These are phyloP conservation scores for Lactuca sativa DNA, from an alignment of 129 eudicot species.

Conservation along the genomic window DNA sequence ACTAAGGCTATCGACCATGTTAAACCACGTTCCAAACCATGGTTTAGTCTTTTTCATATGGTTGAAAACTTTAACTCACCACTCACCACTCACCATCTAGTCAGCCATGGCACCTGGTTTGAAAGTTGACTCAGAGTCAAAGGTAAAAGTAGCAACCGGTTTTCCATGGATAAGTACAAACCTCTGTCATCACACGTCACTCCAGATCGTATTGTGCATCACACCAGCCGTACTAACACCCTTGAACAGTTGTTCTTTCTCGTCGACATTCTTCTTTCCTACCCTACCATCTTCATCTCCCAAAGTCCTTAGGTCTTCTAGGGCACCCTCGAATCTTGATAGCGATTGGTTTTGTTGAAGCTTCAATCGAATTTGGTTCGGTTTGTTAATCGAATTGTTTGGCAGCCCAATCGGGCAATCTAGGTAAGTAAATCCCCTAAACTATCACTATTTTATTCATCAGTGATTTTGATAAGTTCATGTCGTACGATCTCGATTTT, in stretches of 20 bases:
- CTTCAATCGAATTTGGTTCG: constrained; percentile 11
- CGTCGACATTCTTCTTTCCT: constrained; percentile 3
- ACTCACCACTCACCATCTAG: not conserved
- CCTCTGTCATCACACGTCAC: constrained; percentile 19
- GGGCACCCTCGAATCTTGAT: not conserved
- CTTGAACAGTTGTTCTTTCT: not conserved
- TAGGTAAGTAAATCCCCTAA: constrained; percentile 11
- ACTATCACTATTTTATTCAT: not conserved
- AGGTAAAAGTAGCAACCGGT: not conserved
- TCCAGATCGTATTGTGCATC: not conserved
- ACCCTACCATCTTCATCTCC: not conserved
- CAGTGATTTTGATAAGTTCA: not conserved
- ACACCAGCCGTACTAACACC: constrained; percentile 2
- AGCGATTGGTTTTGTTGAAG: not conserved
- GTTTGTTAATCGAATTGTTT: constrained; percentile 12
- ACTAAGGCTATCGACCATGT: not conserved
- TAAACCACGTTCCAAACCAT: not conserved
- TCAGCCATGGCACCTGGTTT: constrained; percentile 20
- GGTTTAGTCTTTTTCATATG: not conserved
- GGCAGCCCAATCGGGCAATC: constrained; percentile 14
- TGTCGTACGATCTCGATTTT: not conserved
- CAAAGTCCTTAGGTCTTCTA: not conserved
- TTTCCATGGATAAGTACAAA: constrained; percentile 25
- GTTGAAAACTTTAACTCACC: not conserved
- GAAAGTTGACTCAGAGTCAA: constrained; percentile 20